These are phyloP conservation scores for Polyporus arcularius DNA, from an alignment of 768 basidiomycete species.

Conservation along the genomic window DNA sequence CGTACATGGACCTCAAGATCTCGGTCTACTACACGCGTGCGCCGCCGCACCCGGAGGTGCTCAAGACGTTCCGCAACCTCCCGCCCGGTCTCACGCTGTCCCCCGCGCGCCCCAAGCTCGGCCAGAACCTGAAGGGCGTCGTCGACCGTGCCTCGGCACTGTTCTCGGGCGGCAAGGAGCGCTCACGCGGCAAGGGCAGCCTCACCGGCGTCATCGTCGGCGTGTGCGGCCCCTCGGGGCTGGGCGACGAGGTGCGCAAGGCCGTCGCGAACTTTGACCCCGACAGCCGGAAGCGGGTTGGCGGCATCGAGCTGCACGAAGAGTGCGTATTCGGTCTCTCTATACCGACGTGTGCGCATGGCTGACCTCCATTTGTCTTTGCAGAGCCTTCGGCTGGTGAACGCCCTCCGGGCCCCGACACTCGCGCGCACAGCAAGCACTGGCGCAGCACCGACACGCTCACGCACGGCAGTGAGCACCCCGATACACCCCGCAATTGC, in stretches of 20 bases:
- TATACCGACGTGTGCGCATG: not conserved
- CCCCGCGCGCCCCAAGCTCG: constrained; percentile 31
- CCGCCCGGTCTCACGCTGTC: constrained; percentile 33
- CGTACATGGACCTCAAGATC: constrained; percentile 36
- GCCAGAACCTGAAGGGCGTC: constrained; percentile 23
- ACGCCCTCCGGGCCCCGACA: not conserved
- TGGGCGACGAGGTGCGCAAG: constrained; percentile 39
- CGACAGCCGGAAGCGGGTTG: constrained; percentile 35
- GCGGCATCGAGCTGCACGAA: constrained; percentile 44
- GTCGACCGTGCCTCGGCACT: constrained; percentile 26
- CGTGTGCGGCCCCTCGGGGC: constrained; percentile 42
- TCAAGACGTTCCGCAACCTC: constrained; percentile 23
- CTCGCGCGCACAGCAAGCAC: too few species aligned
- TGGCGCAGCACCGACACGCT: too few species aligned
- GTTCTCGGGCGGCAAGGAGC: constrained; percentile 20
- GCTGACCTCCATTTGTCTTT: constrained; percentile 1
- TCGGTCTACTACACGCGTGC: constrained; percentile 48
- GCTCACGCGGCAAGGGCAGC: constrained; percentile 6
- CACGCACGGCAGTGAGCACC: not conserved
- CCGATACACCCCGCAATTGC: too few species aligned
- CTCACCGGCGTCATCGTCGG: constrained; percentile 41
- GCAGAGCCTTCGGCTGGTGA: constrained; percentile 23
- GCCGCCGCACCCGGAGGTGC: constrained; percentile 22
- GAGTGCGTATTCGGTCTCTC: constrained; percentile 33
- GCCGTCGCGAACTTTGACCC: constrained; percentile 38